Conservation (phyloP, 73 alveolate genomes). For the Uronychia setigera region DNA sequence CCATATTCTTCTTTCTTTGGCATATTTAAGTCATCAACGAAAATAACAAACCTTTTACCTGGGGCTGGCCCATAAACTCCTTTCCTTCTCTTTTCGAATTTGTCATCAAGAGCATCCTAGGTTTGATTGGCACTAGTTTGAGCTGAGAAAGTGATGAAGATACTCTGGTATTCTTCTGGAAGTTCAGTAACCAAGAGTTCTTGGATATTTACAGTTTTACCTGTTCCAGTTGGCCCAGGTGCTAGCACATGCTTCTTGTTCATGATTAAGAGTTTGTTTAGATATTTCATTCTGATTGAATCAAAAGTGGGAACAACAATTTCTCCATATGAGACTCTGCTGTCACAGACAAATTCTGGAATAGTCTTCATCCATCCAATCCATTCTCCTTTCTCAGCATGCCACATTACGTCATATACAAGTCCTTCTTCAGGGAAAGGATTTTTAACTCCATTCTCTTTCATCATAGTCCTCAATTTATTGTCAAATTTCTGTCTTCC, state of each 20-base stretch:
- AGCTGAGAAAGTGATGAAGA: conserved; percentile 89
- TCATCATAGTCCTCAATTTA: conserved; percentile 59
- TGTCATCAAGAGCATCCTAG: conserved; percentile 84
- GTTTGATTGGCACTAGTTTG: conserved; percentile 92
- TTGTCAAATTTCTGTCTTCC: conserved; percentile 33
- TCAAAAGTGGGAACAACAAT: conserved; percentile 93
- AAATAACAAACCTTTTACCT: conserved; percentile 92
- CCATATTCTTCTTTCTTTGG: conserved; percentile 98
- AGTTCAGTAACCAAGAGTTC: conserved; percentile 79
- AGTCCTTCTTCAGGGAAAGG: conserved; percentile 89
- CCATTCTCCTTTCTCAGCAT: conserved; percentile 78
- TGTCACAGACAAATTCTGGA: conserved; percentile 74
- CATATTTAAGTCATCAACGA: conserved; percentile 98
- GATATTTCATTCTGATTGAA: conserved; percentile 84
- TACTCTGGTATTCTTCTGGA: conserved; percentile 85
- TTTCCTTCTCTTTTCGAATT: conserved; percentile 92
- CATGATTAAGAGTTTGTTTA: conserved; percentile 70
- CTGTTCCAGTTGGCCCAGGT: conserved; percentile 97
- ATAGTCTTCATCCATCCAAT: conserved; percentile 80
- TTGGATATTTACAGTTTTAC: conserved; percentile 88
- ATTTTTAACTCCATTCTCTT: conserved; percentile 23
- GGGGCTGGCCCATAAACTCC: conserved; percentile 96
- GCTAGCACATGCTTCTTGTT: conserved; percentile 87
- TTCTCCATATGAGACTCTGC: conserved; percentile 76
- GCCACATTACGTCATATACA: conserved; percentile 83